Conservation (phyloP, 805 yeast genomes). For the Candida ovalis region DNA sequence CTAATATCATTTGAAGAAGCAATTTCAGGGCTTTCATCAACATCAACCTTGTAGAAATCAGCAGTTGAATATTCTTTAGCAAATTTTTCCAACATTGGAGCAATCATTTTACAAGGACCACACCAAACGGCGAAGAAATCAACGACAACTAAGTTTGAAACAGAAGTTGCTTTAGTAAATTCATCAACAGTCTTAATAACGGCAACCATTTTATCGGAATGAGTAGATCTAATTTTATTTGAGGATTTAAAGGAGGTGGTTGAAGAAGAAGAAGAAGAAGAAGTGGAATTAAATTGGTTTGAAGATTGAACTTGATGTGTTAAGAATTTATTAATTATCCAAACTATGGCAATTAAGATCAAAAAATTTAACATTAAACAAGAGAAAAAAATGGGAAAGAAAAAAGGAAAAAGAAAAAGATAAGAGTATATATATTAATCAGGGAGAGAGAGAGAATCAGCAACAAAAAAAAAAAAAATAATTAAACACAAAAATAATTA, state of each 20-base stretch:
- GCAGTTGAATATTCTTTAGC: conserved; percentile 61
- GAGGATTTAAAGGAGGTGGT: conserved; percentile 1
- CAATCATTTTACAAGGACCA: conserved; percentile 97
- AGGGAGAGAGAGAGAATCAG: neutral
- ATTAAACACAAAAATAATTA: no score
- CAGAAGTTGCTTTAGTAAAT: conserved; percentile 61
- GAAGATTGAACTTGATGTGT: conserved; percentile 12
- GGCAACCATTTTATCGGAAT: conserved; percentile 44
- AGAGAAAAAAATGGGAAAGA: neutral
- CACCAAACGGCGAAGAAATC: conserved; percentile 99
- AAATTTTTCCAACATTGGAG: conserved; percentile 87
- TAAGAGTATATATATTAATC: neutral
- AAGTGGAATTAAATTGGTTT: conserved; percentile 2
- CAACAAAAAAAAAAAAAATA: neutral
- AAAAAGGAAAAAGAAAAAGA: neutral
- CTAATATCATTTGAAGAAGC: conserved; percentile 61
- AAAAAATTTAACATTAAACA: conserved; percentile 23
- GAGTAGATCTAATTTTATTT: conserved; percentile 1
- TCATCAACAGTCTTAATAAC: conserved; percentile 45
- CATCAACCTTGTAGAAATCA: conserved; percentile 86
- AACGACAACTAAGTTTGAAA: conserved; percentile 72
- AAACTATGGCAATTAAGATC: conserved; percentile 24
- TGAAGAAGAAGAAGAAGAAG: conserved; percentile 2
- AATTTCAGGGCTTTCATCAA: conserved; percentile 75
- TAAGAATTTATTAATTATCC: conserved; percentile 23